Percentiles rank a stretch among this genome's conserved stretches.
Evolutionary conservation across 108 stramenopile genomes (phyloP).

Genomic region (Cyclotella baltica): DNA sequence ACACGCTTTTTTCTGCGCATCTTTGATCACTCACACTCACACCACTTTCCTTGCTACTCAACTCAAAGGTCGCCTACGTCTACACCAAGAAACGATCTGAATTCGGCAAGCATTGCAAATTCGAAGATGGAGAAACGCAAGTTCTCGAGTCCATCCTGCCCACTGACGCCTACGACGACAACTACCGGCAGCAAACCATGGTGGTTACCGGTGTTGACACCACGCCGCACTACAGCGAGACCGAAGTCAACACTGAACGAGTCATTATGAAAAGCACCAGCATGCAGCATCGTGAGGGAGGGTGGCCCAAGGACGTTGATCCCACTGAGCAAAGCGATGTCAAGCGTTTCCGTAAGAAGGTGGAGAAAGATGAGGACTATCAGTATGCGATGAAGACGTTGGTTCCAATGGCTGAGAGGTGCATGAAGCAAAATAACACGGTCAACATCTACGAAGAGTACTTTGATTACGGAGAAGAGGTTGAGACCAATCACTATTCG

Average conservation of each 20-base stretch:
- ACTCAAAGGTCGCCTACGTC: neutral
- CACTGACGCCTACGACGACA: slow-evolving; percentile 53
- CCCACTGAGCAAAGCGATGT: slow-evolving; percentile 84
- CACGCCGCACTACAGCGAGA: slow-evolving; percentile 58
- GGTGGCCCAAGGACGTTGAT: slow-evolving; percentile 94
- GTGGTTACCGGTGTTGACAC: slow-evolving; percentile 38
- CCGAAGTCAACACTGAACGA: slow-evolving; percentile 83
- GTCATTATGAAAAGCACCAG: slow-evolving; percentile 71
- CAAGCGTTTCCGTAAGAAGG: slow-evolving; percentile 82
- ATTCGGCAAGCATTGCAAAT: slow-evolving; percentile 24
- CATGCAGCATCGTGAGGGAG: slow-evolving; percentile 88
- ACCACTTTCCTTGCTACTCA: too few species aligned
- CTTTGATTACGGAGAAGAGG: slow-evolving; percentile 50
- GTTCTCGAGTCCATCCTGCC: slow-evolving; percentile 58
- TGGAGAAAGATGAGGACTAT: slow-evolving; percentile 89
- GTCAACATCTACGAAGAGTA: slow-evolving; percentile 91
- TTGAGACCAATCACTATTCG: slow-evolving; percentile 71
- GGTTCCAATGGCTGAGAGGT: slow-evolving; percentile 77
- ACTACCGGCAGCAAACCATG: slow-evolving; percentile 49
- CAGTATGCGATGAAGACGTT: slow-evolving; percentile 76
- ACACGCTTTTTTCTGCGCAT: too few species aligned
- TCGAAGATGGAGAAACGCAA: slow-evolving; percentile 61
- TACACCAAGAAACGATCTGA: slow-evolving; percentile 10
- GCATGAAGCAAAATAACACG: slow-evolving; percentile 92
- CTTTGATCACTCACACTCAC: too few species aligned